phyloP scores from a whole-genome alignment of 2,329 filamentous ascomycete genomes.

The Fulvia fulva region DNA sequence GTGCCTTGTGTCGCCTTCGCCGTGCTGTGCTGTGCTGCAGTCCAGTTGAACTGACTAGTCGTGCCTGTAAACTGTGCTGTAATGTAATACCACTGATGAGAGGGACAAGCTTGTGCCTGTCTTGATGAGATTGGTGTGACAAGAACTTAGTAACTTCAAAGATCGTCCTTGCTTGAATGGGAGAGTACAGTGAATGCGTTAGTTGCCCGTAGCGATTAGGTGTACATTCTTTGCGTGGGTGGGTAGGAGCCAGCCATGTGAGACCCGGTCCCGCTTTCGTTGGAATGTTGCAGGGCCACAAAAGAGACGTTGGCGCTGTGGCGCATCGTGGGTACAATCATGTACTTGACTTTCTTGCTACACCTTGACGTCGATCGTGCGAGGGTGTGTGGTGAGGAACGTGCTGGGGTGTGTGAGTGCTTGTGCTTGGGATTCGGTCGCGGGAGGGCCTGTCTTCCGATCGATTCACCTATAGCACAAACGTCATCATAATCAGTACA shows the following conservation, averaged over 20 bases:
- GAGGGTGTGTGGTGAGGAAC: not conserved
- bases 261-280: not conserved
- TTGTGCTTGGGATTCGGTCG: too few species aligned
- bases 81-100: not conserved
- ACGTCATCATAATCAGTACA: not conserved
- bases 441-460: not conserved
- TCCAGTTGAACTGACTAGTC: too few species aligned
- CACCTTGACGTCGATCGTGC: not conserved
- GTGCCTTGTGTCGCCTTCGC: not conserved
- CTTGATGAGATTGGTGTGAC: not conserved
- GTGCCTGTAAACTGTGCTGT: too few species aligned
- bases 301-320: not conserved
- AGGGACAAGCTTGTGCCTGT: not conserved
- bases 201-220: slow-evolving; percentile 3
- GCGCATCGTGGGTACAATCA: not conserved
- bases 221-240: slow-evolving; percentile 2
- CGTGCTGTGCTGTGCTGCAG: not conserved
- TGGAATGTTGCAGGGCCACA: not conserved
- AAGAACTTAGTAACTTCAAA: not conserved
- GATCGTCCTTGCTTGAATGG: not conserved
- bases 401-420: not conserved
- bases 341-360: not conserved
- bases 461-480: not conserved
- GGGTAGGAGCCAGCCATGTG: not conserved
- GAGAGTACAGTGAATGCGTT: not conserved